Evolutionary conservation across 352 stramenopile species (phyloP).

Genomic region (Phytophthora colocasiae): DNA sequence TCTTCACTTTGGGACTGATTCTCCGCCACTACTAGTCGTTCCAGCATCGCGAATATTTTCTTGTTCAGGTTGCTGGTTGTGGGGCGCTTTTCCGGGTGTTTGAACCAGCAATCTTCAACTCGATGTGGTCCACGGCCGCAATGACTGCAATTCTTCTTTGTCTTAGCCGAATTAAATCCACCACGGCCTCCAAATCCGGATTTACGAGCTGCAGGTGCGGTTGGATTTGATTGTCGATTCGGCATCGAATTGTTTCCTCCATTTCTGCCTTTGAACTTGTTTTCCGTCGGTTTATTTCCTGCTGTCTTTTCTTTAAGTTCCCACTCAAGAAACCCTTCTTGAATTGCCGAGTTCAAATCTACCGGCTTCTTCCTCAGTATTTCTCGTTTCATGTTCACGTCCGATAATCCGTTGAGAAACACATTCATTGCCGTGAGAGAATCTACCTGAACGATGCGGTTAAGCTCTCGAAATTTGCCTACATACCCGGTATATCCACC

Average conservation of each 20-base stretch:
- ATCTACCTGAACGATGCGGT: slow-evolving; percentile 15
- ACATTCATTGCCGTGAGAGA: slow-evolving; percentile 14
- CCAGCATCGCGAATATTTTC: not conserved
- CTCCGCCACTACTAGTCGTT: not conserved
- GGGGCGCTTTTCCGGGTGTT: not conserved
- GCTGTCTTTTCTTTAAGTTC: slow-evolving; percentile 2
- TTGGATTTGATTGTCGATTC: no score
- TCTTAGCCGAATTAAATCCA: not conserved
- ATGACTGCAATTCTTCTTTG: not conserved
- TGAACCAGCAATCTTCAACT: not conserved
- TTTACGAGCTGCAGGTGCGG: not conserved
- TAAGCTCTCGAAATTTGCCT: slow-evolving; percentile 22
- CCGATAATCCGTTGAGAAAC: slow-evolving; percentile 22
- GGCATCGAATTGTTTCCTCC: not conserved
- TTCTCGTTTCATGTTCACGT: slow-evolving; percentile 14
- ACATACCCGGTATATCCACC: slow-evolving; percentile 20
- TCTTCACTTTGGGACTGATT: not conserved
- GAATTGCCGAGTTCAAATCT: slow-evolving; percentile 11
- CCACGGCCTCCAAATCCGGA: no score
- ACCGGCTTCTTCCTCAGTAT: slow-evolving; percentile 11
- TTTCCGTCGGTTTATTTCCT: not conserved
- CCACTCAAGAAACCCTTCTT: slow-evolving; percentile 22
- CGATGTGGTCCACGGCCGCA: not conserved
- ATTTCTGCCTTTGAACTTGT: not conserved
- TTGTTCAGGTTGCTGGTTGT: not conserved